These are phyloP conservation scores for Mortierella claussenii DNA, from an alignment of 192 early-diverging fungal species.

Conservation along the genomic window DNA sequence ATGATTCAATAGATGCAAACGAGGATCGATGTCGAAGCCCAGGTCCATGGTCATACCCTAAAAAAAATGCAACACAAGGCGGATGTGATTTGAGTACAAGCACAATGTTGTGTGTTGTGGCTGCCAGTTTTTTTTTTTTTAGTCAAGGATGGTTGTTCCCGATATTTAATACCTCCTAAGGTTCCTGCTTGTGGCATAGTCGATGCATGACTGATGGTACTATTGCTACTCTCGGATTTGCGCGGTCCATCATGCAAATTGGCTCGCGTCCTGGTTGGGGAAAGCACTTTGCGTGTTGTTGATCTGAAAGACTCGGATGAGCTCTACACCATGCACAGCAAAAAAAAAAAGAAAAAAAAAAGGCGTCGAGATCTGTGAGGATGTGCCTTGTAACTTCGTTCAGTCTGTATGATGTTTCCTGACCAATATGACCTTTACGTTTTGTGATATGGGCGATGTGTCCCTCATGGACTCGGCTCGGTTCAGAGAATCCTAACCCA, in stretches of 20 bases:
- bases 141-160: no score
- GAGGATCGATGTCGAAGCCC: slow-evolving; percentile 33
- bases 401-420: not conserved
- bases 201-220: no score
- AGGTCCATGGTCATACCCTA: no score
- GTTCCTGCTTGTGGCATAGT: no score
- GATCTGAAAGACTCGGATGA: slow-evolving; percentile 6
- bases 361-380: no score
- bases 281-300: slow-evolving; percentile 21
- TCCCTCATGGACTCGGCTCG: slow-evolving; percentile 17
- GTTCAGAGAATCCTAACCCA: not conserved
- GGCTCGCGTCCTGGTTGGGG: slow-evolving; percentile 20
- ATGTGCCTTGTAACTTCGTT: not conserved
- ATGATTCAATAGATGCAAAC: slow-evolving; percentile 38
- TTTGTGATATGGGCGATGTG: not conserved
- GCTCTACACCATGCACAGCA: not conserved
- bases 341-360: no score
- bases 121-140: no score
- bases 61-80: no score
- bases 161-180: no score
- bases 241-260: slow-evolving; percentile 21
- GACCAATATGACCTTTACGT: slow-evolving; percentile 1
- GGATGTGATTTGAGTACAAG: no score
- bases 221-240: no score
- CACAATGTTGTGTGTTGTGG: no score